Evolutionary conservation across 495 filamentous ascomycete species (phyloP), one percentile per base, ranked within the genome.

Genomic region (Penicillium manginii): DNA sequence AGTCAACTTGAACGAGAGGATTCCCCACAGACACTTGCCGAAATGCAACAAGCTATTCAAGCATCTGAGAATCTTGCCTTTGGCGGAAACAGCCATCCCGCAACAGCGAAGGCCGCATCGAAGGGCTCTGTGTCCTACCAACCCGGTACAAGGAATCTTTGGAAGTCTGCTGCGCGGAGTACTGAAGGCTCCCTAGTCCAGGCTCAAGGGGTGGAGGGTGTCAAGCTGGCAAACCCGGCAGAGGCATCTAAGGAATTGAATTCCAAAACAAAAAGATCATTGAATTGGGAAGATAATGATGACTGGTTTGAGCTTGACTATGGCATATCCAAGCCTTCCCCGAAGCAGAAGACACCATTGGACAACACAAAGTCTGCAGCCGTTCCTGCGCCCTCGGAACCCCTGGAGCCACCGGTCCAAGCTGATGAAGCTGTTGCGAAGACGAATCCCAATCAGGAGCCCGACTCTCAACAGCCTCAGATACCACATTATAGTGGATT

Each of bases 1-100:
- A 97, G 93, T 71, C 93, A 98, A 70, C 75, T 98, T 17, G 89
- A 89, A 48, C 79, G 80, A 52, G 88, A 91, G 37, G 86, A 92
- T 50, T 91, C 91, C 0, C 88, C 90, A 3, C 78, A 80, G 2
- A 80, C 85, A 5, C 74, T 92, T 4, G 80, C 83, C 50, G 84
- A 93, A 50, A 75, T 89, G 33, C 90, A 93, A 55, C 71, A 82
- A 62, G 89, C 90, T 17, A 86, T 93, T 57, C 78, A 77, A 55
- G 78, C 80, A 50, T 93, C 91, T 0, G 79, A 83, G 54, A 64
- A 48, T 9, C 50, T 62, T 43, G 19, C 50, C 48, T 32, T 33
- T 10, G 48, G 19, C 32, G 9, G 45, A 50, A 48, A 31, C 15
- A 39, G 29, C 22, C 12, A 45, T 32, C 29, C 18, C 8, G 12